Conservation (phyloP, 2,329 filamentous ascomycete genomes). For the Colletotrichum noveboracense region DNA sequence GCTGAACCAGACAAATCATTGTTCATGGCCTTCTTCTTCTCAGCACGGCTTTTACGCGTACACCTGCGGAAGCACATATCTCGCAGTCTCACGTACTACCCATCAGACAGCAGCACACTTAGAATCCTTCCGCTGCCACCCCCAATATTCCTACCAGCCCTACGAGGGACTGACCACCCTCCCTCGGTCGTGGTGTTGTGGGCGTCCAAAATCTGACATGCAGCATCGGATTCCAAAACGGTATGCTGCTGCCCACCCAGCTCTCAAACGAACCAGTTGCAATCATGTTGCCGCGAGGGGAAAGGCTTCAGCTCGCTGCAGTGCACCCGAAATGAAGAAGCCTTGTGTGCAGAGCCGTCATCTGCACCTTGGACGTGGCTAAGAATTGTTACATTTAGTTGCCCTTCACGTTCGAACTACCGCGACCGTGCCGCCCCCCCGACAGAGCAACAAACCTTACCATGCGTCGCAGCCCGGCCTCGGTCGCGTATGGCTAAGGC, state of each 20-base stretch:
- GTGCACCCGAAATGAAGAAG: not conserved
- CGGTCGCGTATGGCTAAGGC: not conserved
- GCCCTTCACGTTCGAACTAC: not conserved
- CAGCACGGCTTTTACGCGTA: not conserved
- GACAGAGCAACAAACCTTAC: not conserved
- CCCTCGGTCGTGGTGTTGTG: not conserved
- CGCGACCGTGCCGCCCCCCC: slow-evolving; percentile 2
- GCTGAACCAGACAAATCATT: not conserved
- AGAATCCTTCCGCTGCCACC: slow-evolving; percentile 22
- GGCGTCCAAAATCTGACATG: slow-evolving; percentile 18
- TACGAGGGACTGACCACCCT: slow-evolving; percentile 11
- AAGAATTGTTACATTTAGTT: not conserved
- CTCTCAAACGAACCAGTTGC: slow-evolving; percentile 4
- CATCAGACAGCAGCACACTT: slow-evolving; percentile 1
- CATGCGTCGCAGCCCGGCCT: not conserved
- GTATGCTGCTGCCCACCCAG: not conserved
- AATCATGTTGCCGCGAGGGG: not conserved
- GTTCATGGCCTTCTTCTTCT: not conserved
- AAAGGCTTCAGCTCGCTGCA: slow-evolving; percentile 7
- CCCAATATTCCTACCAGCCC: slow-evolving; percentile 17
- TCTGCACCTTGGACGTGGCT: slow-evolving; percentile 11
- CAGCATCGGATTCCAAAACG: slow-evolving; percentile 16
- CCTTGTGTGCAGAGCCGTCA: not conserved
- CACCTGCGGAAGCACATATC: not conserved
- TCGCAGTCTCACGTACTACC: not conserved